Evolutionary conservation across 2,329 filamentous ascomycete genomes (phyloP).

Genomic region (Pestalotiopsis sp.): DNA sequence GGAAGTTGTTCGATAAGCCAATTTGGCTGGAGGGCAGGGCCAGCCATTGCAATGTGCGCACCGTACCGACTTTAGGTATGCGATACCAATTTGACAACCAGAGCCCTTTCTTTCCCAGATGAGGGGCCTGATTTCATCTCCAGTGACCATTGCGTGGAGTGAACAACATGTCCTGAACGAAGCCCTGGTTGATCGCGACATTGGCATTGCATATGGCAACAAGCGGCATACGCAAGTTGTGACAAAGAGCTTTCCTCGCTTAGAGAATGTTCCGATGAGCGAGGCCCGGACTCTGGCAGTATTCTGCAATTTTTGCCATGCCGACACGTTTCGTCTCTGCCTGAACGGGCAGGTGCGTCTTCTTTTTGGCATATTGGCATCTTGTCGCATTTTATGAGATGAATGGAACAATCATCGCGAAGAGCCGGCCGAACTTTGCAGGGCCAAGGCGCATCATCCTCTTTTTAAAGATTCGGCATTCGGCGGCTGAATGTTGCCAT

Average conservation of each 20-base stretch:
- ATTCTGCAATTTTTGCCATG: not conserved
- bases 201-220: slow-evolving; percentile 11
- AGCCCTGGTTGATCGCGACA: slow-evolving; percentile 8
- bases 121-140: not conserved
- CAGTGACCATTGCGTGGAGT: not conserved
- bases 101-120: not conserved
- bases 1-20: no score
- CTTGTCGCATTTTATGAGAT: not conserved
- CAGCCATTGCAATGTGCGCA: no score
- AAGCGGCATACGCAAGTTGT: not conserved
- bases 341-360: slow-evolving; percentile 4
- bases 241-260: slow-evolving; percentile 4
- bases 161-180: not conserved
- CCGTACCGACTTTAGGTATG: no score
- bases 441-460: not conserved
- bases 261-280: not conserved
- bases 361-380: not conserved
- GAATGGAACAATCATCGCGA: not conserved
- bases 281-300: not conserved
- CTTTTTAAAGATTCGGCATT: slow-evolving; percentile 4
- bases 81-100: not conserved
- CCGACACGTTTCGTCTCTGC: not conserved
- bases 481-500: slow-evolving; percentile 11
- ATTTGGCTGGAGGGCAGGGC: no score
- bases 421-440: not conserved